Evolutionary conservation across 2,329 filamentous ascomycete genomes (phyloP).

Genomic region (Furcasterigmium furcatum): DNA sequence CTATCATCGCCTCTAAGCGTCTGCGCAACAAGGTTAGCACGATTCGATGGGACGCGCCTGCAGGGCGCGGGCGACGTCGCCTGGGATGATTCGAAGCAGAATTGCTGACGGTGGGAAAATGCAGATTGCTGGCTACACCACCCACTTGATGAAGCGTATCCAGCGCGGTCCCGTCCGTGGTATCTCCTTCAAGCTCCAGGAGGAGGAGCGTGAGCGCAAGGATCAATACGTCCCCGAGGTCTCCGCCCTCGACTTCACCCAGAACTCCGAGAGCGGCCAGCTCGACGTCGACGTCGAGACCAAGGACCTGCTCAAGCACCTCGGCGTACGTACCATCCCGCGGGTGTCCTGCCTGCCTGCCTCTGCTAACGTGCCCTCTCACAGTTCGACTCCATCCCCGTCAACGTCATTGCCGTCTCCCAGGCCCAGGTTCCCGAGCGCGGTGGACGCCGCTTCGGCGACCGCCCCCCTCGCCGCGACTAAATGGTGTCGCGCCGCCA

Average conservation of each 20-base stretch:
- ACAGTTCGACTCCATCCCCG: slow-evolving; percentile 95
- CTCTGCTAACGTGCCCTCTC: slow-evolving; percentile 21
- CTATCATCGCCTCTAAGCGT: slow-evolving; percentile 98
- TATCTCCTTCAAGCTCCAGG: slow-evolving; percentile 99
- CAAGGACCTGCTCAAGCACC: slow-evolving; percentile 97
- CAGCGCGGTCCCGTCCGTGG: slow-evolving; percentile 98
- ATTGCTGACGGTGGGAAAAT: slow-evolving; percentile 6
- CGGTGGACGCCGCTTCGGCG: slow-evolving; percentile 70
- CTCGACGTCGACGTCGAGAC: slow-evolving; percentile 96
- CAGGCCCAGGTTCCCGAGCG: slow-evolving; percentile 87
- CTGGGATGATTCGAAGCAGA: no score
- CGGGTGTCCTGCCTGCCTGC: not conserved
- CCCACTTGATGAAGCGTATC: slow-evolving; percentile 99
- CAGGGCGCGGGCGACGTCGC: no score
- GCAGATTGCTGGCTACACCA: slow-evolving; percentile 97
- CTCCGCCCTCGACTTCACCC: slow-evolving; percentile 96
- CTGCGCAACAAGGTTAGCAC: slow-evolving; percentile 91
- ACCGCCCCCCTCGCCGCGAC: slow-evolving; percentile 51
- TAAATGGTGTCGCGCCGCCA: slow-evolving; percentile 22
- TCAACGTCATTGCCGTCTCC: slow-evolving; percentile 89
- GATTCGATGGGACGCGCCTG: not conserved
- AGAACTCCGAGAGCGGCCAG: slow-evolving; percentile 89
- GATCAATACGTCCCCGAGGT: slow-evolving; percentile 99
- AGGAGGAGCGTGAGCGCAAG: slow-evolving; percentile 99
- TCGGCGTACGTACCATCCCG: slow-evolving; percentile 74